Conservation (phyloP, 2,329 filamentous ascomycete genomes). For the Talaromyces sp. region DNA sequence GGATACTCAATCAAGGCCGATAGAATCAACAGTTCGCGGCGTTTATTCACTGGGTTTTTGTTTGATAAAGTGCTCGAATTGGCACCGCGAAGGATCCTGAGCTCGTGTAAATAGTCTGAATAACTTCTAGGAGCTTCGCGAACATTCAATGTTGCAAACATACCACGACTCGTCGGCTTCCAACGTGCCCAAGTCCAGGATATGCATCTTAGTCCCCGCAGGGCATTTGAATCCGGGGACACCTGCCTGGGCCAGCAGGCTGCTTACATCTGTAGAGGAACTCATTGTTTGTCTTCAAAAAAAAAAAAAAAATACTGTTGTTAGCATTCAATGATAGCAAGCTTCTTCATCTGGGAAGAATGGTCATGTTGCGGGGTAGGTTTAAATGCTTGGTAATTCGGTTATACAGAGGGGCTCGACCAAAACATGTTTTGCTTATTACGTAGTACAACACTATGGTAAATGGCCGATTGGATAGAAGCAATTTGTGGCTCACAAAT, state of each 20-base stretch:
- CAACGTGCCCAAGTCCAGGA: slow-evolving; percentile 42
- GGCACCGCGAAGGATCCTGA: slow-evolving; percentile 33
- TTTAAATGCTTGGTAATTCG: not conserved
- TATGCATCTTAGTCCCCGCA: slow-evolving; percentile 43
- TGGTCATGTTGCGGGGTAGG: not conserved
- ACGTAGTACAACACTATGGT: not conserved
- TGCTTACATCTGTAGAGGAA: not conserved
- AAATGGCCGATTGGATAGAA: not conserved
- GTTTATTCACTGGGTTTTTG: slow-evolving; percentile 32
- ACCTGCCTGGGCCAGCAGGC: slow-evolving; percentile 2
- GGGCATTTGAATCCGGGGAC: slow-evolving; percentile 30
- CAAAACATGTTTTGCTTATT: not conserved
- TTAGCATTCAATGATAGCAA: not conserved
- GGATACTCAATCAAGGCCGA: slow-evolving; percentile 43
- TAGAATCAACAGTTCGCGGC: slow-evolving; percentile 38
- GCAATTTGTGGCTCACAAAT: not conserved
- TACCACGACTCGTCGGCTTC: slow-evolving; percentile 45
- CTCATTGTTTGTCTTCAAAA: not conserved
- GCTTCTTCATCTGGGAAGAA: not conserved
- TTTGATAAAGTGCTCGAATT: slow-evolving; percentile 29
- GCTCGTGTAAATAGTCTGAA: not conserved
- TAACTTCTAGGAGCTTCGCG: not conserved
- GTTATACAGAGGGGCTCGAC: not conserved
- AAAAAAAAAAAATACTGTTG: not conserved
- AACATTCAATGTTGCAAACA: not conserved